Evolutionary conservation across 2,329 filamentous ascomycete species (phyloP), one percentile per base, ranked within the genome.

Genomic region (Colletotrichum caudatum): DNA sequence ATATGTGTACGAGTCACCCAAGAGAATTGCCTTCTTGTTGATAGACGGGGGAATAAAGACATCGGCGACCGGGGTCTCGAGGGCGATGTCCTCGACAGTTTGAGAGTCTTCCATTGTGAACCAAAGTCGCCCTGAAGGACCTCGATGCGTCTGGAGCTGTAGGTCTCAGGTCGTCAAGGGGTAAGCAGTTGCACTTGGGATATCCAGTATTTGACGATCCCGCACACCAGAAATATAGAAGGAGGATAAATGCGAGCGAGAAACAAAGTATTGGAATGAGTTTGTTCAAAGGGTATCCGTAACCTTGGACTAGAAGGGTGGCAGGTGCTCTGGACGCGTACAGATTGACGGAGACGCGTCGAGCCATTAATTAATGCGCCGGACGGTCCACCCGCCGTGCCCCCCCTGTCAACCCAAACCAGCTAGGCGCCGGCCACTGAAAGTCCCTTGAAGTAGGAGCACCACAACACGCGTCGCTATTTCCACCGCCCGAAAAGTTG

Each of bases 41-140:
- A 95, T 86, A 20, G 92, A 94, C 8, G 93, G 93, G 18, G 92
- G 92, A 73, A 93, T 82, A 81, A 92, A 94, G 72, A 79, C 75
- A 74, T 75, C 74, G 69, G 78, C 63, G 26, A 75, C 58, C 29
- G 81, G 78, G 26, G 81, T 80, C 64, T 81, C 80, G 76, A 79
- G 76, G 63, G 74, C 75, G 53, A 76, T 66, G 60, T 79, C 75
- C 53, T 84, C 82, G 68, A 77, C 76, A 75, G 81, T 81, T 65
- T 78, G 78, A 3, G 80, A 78, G 76, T 86, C 83, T 69, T 82
- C 81, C 81, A 84, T 84, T 73, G 56, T 74, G 20, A 26, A 14
- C 39, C 41, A 46, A 44, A 60, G 66, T 50, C 66, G 54, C 18
- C 23, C 39, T 5, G 44, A 35, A 57, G 60, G n/a, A 20, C 39